These are phyloP conservation scores for Xylaria cubensis DNA, from an alignment of 495 filamentous ascomycete genomes.

Conservation along the genomic window DNA sequence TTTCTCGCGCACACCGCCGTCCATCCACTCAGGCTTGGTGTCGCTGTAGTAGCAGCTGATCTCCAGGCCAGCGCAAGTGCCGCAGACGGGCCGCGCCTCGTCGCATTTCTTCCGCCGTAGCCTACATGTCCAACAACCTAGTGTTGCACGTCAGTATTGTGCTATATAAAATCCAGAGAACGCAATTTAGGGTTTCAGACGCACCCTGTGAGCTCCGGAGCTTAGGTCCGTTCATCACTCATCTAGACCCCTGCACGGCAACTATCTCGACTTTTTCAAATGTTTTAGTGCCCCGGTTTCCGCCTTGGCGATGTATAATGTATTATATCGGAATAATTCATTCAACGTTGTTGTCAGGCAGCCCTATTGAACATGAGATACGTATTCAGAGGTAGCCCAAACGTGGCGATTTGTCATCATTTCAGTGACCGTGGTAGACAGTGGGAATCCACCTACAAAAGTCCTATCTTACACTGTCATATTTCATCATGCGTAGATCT, in stretches of 20 bases:
- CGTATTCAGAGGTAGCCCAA: not conserved
- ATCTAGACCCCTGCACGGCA: constrained; percentile 4
- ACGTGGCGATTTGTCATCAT: constrained; percentile 2
- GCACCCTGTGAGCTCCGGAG: constrained; percentile 25
- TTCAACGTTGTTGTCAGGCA: not conserved
- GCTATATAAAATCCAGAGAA: not conserved
- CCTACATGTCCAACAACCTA: constrained; percentile 52
- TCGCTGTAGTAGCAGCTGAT: constrained; percentile 44
- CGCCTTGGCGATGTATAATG: not conserved
- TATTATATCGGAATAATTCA: not conserved
- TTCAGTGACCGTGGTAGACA: not conserved
- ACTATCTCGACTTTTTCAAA: not conserved
- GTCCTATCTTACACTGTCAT: not conserved
- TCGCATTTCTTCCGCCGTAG: constrained; percentile 52
- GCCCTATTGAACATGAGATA: not conserved
- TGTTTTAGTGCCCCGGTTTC: not conserved
- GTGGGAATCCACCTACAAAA: not conserved
- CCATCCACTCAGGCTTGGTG: constrained; percentile 52
- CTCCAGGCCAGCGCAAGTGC: constrained; percentile 38
- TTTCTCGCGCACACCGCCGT: constrained; percentile 46
- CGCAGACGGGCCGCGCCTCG: constrained; percentile 44
- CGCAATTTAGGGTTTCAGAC: not conserved
- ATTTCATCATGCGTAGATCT: not conserved
- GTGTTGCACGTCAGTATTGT: not conserved
- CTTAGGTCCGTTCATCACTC: constrained; percentile 20